These are phyloP conservation scores for Pseudodiploospora longispora DNA, from an alignment of 2,329 filamentous ascomycete species.

Conservation along the genomic window DNA sequence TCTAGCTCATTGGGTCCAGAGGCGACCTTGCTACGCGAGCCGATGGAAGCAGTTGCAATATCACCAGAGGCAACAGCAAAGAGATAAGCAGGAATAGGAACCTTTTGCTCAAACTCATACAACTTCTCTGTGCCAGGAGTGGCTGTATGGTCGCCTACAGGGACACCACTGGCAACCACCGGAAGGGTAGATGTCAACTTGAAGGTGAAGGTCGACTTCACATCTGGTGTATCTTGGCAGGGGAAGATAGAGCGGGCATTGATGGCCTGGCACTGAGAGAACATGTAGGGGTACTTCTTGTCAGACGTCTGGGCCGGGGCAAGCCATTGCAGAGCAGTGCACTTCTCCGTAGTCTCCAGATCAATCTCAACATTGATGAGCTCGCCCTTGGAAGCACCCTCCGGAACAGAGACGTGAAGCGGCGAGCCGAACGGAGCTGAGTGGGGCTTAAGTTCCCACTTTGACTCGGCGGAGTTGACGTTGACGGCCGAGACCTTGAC, in stretches of 20 bases:
- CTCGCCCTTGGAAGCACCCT: conserved; percentile 44
- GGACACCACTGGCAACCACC: conserved; percentile 83
- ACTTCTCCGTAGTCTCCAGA: conserved; percentile 75
- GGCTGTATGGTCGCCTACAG: conserved; percentile 37
- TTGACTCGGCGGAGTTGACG: conserved; percentile 52
- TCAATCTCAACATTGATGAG: conserved; percentile 53
- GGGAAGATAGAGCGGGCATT: conserved; percentile 91
- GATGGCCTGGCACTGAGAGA: conserved; percentile 95
- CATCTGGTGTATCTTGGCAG: conserved; percentile 94
- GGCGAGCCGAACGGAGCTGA: conserved; percentile 68
- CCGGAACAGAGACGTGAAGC: conserved; percentile 54
- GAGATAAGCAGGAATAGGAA: conserved; percentile 89
- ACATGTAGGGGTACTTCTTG: conserved; percentile 95
- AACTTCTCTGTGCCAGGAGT: conserved; percentile 46
- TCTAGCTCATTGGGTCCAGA: conserved; percentile 82
- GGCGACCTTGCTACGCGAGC: conserved; percentile 74
- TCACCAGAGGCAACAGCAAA: conserved; percentile 89
- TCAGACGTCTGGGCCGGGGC: conserved; percentile 89
- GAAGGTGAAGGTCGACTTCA: conserved; percentile 93
- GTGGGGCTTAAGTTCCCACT: conserved; percentile 64
- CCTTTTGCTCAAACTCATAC: conserved; percentile 81
- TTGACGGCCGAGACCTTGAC: conserved; percentile 66
- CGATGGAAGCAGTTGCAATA: conserved; percentile 76
- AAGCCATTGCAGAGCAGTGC: conserved; percentile 92
- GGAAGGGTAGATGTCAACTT: conserved; percentile 78